phyloP scores from a whole-genome alignment of 2,329 filamentous ascomycete species.

The Septoria petroselini region DNA sequence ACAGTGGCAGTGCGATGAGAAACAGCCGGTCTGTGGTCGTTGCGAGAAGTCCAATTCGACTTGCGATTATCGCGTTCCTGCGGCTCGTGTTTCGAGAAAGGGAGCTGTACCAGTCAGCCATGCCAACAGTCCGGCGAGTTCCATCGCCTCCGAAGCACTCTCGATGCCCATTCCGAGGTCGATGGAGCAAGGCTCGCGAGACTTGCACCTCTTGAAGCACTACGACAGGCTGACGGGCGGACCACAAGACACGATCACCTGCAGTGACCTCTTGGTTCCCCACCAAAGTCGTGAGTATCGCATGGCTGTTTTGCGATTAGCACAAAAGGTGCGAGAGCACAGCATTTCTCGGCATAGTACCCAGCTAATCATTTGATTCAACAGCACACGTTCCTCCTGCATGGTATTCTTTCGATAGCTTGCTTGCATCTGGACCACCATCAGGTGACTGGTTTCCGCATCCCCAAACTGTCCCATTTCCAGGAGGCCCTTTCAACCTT shows the following conservation, averaged over 20 bases:
- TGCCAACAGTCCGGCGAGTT: neutral
- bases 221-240: constrained; percentile 12
- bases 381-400: constrained; percentile 12
- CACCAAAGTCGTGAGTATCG: constrained; percentile 10
- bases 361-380: neutral
- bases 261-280: constrained; percentile 12
- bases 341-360: neutral
- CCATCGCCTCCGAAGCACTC: neutral
- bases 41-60: constrained; percentile 9
- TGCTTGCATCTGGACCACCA: constrained; percentile 10
- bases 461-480: constrained; percentile 15
- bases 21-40: constrained; percentile 9
- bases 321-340: constrained; percentile 11
- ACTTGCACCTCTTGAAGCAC: constrained; percentile 12
- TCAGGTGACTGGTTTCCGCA: constrained; percentile 3
- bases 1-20: constrained; percentile 14
- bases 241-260: constrained; percentile 11
- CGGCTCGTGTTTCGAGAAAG: constrained; percentile 1
- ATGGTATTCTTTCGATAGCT: constrained; percentile 15
- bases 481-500: constrained; percentile 13
- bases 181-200: constrained; percentile 10
- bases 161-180: constrained; percentile 4
- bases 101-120: constrained; percentile 1
- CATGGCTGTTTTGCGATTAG: constrained; percentile 13
- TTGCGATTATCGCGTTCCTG: constrained; percentile 6